Conservation (phyloP, 2,329 filamentous ascomycete species). For the Fusarium austroafricanum region DNA sequence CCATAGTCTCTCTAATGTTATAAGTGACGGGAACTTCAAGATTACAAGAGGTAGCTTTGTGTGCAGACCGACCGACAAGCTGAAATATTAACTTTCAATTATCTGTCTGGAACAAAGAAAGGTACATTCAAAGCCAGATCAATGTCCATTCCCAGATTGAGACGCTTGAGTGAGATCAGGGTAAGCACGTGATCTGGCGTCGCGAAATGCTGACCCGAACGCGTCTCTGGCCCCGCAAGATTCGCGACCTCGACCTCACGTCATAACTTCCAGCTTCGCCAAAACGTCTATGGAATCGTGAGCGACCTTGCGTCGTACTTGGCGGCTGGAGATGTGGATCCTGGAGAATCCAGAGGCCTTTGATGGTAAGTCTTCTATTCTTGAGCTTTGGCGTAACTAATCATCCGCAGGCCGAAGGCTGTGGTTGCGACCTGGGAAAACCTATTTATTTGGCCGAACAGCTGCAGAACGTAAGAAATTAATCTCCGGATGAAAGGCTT, state of each 20-base stretch:
- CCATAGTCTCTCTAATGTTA: not conserved
- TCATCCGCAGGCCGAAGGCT: slow-evolving; percentile 61
- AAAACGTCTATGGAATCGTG: slow-evolving; percentile 28
- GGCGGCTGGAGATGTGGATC: slow-evolving; percentile 68
- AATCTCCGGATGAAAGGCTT: too few species aligned
- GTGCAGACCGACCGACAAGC: not conserved
- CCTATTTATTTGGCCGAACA: slow-evolving; percentile 87
- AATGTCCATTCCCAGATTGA: not conserved
- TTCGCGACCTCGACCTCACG: slow-evolving; percentile 44
- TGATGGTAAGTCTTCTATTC: slow-evolving; percentile 50
- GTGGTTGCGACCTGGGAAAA: slow-evolving; percentile 88
- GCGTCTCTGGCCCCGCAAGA: slow-evolving; percentile 39
- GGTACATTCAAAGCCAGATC: not conserved
- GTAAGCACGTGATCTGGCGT: slow-evolving; percentile 46
- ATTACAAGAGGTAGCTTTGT: not conserved
- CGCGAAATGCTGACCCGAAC: slow-evolving; percentile 13
- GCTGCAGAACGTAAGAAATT: slow-evolving; percentile 67
- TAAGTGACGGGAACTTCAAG: not conserved
- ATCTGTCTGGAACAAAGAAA: not conserved
- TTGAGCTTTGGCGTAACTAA: slow-evolving; percentile 6
- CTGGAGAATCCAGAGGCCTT: slow-evolving; percentile 69
- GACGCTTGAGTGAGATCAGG: not conserved
- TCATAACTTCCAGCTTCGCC: slow-evolving; percentile 29
- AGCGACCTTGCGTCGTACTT: slow-evolving; percentile 35
- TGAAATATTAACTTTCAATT: not conserved